Conservation (phyloP, 768 basidiomycete species). For the Filobasidium floriforme region DNA sequence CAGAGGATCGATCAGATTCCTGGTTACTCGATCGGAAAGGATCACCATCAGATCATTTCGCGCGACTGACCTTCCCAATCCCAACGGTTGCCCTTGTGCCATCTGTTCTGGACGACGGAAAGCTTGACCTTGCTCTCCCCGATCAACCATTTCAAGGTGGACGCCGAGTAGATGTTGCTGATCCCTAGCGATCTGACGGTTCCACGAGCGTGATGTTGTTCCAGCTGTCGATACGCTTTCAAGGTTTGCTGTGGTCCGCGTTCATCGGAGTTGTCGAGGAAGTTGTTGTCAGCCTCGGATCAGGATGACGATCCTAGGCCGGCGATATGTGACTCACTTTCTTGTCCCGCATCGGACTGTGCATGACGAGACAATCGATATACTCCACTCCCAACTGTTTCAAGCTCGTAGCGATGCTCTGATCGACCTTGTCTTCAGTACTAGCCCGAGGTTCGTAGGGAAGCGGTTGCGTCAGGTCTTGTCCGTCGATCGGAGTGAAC, state of each 20-base stretch:
- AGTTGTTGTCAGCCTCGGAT: too few species aligned
- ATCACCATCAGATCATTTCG: not conserved
- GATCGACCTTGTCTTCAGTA: slow-evolving; percentile 56
- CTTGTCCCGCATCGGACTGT: slow-evolving; percentile 60
- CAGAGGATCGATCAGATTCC: not conserved
- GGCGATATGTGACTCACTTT: slow-evolving; percentile 31
- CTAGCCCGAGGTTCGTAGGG: slow-evolving; percentile 60
- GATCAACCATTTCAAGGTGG: slow-evolving; percentile 53
- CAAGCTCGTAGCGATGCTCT: slow-evolving; percentile 61
- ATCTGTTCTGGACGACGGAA: slow-evolving; percentile 59
- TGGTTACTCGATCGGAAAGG: not conserved
- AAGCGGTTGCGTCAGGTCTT: slow-evolving; percentile 61
- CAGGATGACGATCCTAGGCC: not conserved
- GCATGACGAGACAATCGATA: slow-evolving; percentile 70
- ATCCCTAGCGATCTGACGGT: slow-evolving; percentile 52
- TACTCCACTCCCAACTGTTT: slow-evolving; percentile 63
- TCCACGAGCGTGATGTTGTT: slow-evolving; percentile 57
- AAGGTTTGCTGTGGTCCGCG: slow-evolving; percentile 49
- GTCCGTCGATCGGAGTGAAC: slow-evolving; percentile 68
- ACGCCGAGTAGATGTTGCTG: slow-evolving; percentile 67
- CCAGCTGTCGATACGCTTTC: slow-evolving; percentile 54
- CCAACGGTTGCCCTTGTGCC: slow-evolving; percentile 75
- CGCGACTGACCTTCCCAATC: slow-evolving; percentile 50
- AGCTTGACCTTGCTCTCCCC: slow-evolving; percentile 52
- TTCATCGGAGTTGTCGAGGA: not conserved